Evolutionary conservation across 345 rosid species (phyloP), one percentile per base, ranked within the genome.

Genomic region (Hibiscus tridactylites): DNA sequence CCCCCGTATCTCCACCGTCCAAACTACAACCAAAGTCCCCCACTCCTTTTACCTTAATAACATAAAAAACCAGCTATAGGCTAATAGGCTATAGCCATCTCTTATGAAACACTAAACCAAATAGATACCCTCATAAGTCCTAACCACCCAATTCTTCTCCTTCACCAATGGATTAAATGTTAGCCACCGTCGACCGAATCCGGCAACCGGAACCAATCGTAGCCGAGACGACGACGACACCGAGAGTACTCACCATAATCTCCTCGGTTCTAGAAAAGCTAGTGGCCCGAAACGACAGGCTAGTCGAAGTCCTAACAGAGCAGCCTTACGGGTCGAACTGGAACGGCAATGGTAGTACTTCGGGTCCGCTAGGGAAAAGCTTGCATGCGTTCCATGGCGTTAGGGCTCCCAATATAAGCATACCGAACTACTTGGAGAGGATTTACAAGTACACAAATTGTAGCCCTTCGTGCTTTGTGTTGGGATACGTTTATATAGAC

Each of bases 401-500:
- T 61, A 84, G 95, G 65, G 87, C 97, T 9, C 95, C 98, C 0
- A 81, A 52, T 60, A 91, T 94, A 81, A 88, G 88, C 87, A 81
- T 94, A 65, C 75, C 81, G 1, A 91, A 88, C 8, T 94, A 94
- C 82, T 62, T 94, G 80, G 96, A 88, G 82, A 85, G 98, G 86
- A 85, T 94, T 46, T 91, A 80, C 71, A 94, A 86, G 85, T 90
- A 90, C 85, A 86, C 97, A 2, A 83, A 80, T 15, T 91, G 98
- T 63, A 94, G 96, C 82, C 96, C 95, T 0, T 76, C 98, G 0
- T 94, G 98, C 71, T 88, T 93, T 15, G 95, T 93, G 76, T 92
- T 93, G 12, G 96, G 91, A 33, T 91, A 79, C 65, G 95, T 88
- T 63, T 94, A 88, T 50, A 84, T 91, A 46, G 95, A 90, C 84